Conservation (phyloP, 768 basidiomycete genomes). For the Clitopilus hobsonii region DNA sequence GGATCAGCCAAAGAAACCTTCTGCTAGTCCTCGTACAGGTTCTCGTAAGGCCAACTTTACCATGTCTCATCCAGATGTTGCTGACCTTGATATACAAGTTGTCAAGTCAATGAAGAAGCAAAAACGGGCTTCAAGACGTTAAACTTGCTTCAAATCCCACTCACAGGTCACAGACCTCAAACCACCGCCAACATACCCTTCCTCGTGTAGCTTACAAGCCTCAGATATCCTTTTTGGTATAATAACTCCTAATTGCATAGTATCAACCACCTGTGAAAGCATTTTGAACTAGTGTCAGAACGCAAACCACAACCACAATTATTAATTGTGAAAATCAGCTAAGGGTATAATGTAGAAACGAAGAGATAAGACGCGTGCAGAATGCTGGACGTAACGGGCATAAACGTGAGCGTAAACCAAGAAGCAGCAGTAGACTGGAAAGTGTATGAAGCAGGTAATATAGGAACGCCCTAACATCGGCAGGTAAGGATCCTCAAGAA, state of each 20-base stretch:
- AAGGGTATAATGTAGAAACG: constrained; percentile 20
- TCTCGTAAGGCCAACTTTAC: too few relatives aligned
- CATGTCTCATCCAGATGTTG: too few relatives aligned
- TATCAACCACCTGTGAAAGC: not conserved
- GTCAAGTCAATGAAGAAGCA: too few relatives aligned
- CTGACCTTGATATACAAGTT: too few relatives aligned
- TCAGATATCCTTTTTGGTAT: not conserved
- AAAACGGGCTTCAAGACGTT: too few relatives aligned
- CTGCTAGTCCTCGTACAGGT: too few relatives aligned
- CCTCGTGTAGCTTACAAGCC: not conserved
- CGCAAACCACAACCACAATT: not conserved
- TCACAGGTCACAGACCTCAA: too few relatives aligned
- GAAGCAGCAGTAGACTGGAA: constrained; percentile 10
- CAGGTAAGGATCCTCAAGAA: constrained; percentile 76
- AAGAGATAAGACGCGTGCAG: constrained; percentile 29
- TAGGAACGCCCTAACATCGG: constrained; percentile 55
- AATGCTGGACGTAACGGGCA: constrained; percentile 17
- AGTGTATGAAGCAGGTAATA: constrained; percentile 7
- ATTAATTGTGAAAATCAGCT: constrained; percentile 18
- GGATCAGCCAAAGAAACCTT: too few relatives aligned
- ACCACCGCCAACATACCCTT: too few relatives aligned
- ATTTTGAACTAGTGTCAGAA: not conserved
- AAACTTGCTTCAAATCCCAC: too few relatives aligned
- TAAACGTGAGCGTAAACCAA: constrained; percentile 15
- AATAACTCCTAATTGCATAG: not conserved